Evolutionary conservation across 2,329 filamentous ascomycete species (phyloP).

Genomic region (Pestalotiopsis sp.): DNA sequence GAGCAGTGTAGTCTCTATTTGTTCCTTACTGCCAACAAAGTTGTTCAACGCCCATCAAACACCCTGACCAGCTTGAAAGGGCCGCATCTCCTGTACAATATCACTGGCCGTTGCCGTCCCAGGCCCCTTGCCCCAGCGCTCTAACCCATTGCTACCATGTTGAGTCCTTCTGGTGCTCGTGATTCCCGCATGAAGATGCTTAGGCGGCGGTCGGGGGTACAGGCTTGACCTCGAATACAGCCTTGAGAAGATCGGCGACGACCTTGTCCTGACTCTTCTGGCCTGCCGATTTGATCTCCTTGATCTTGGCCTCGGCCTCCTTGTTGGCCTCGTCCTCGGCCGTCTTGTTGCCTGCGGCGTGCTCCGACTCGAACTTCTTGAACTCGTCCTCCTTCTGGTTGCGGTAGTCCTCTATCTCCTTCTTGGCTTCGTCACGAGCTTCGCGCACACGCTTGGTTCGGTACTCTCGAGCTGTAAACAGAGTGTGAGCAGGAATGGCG

Average conservation of each 20-base stretch:
- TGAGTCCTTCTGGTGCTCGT: background rate
- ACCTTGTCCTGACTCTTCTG: conserved; percentile 79
- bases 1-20: background rate
- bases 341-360: conserved; percentile 84
- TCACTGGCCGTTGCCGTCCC: background rate
- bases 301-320: conserved; percentile 79
- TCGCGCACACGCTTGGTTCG: conserved; percentile 97
- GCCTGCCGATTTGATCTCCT: conserved; percentile 79
- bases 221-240: conserved; percentile 84
- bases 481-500: background rate
- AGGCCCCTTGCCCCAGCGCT: background rate
- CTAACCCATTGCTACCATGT: background rate
- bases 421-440: conserved; percentile 93
- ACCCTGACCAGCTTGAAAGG: background rate
- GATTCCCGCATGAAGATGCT: background rate
- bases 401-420: conserved; percentile 94
- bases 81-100: background rate
- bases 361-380: conserved; percentile 90
- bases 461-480: conserved; percentile 42
- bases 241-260: conserved; percentile 78
- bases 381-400: conserved; percentile 90
- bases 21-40: background rate
- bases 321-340: conserved; percentile 78
- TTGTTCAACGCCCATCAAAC: background rate
- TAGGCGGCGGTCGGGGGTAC: conserved; percentile 42